A percentile compares a stretch with the other conserved stretches of the same genome.
These are phyloP conservation scores for Boletus pseudo-olivaceus DNA, from an alignment of 768 basidiomycete genomes.

Conservation along the genomic window DNA sequence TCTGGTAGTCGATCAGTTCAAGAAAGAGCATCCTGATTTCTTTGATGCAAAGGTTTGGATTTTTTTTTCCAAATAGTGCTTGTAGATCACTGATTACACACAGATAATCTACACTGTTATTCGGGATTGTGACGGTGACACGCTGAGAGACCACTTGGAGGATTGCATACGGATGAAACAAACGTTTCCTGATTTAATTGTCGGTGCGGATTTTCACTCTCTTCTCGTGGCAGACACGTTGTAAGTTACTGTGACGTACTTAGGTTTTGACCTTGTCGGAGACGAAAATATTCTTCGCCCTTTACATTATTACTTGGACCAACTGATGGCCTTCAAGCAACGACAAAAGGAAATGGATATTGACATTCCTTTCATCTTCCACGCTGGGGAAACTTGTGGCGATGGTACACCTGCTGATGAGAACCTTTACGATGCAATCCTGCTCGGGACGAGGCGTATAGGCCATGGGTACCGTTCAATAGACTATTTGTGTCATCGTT, in stretches of 20 bases:
- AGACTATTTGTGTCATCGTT: not conserved
- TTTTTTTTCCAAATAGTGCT: not conserved
- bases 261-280: conserved; percentile 82
- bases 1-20: conserved; percentile 49
- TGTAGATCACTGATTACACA: not conserved
- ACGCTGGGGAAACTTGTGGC: conserved; percentile 77
- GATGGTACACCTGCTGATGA: conserved; percentile 68
- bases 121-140: conserved; percentile 50
- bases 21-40: conserved; percentile 57
- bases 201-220: conserved; percentile 40
- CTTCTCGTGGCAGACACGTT: not conserved
- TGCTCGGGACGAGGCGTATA: conserved; percentile 75
- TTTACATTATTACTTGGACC: conserved; percentile 58
- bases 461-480: conserved; percentile 61
- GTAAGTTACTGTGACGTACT: not conserved
- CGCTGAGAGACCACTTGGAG: conserved; percentile 63
- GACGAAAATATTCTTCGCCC: conserved; percentile 61
- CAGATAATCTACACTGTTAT: conserved; percentile 73
- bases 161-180: conserved; percentile 74
- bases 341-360: conserved; percentile 55
- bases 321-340: conserved; percentile 55
- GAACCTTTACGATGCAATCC: conserved; percentile 76
- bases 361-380: conserved; percentile 69
- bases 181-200: conserved; percentile 69
- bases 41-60: conserved; percentile 56